Conservation (phyloP, 306 rosid genomes). For the Spatholobus suberectus region DNA sequence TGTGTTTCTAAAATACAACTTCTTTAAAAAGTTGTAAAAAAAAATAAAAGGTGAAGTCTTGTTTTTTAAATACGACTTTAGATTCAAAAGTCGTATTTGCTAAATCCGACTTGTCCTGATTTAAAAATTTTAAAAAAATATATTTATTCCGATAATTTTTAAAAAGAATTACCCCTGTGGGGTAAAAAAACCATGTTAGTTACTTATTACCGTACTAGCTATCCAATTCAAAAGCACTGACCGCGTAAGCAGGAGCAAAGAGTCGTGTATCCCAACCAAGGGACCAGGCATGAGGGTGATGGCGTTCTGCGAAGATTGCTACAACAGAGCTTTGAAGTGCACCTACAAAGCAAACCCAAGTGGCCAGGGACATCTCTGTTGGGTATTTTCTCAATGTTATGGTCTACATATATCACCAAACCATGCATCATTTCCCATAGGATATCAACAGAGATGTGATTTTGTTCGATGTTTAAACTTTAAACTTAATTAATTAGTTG, state of each 20-base stretch:
- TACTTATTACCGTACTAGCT: neutral
- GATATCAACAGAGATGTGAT: neutral
- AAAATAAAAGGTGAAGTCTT: no score
- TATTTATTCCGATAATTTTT: no score
- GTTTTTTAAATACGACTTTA: no score
- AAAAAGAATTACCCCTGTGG: no score
- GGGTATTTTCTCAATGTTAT: conserved; percentile 71
- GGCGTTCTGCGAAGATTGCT: conserved; percentile 59
- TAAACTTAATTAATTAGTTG: neutral
- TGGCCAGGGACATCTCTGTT: conserved; percentile 69
- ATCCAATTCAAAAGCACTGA: conserved; percentile 13
- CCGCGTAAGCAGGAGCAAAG: conserved; percentile 72
- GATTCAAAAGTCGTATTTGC: no score
- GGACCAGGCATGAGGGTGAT: conserved; percentile 60
- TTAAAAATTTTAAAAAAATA: no score
- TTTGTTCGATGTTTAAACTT: neutral
- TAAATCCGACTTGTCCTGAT: no score
- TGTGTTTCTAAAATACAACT: no score
- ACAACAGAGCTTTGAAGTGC: conserved; percentile 66
- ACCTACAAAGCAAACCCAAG: conserved; percentile 74
- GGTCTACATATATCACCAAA: conserved; percentile 49
- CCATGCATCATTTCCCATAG: neutral
- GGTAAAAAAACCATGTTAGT: no score
- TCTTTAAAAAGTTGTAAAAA: no score
- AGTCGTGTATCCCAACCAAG: conserved; percentile 66